Percentiles rank a stretch among this genome's conserved stretches.
Conservation (phyloP, 495 filamentous ascomycete genomes). For the Hypomontagnella monticulosa region DNA sequence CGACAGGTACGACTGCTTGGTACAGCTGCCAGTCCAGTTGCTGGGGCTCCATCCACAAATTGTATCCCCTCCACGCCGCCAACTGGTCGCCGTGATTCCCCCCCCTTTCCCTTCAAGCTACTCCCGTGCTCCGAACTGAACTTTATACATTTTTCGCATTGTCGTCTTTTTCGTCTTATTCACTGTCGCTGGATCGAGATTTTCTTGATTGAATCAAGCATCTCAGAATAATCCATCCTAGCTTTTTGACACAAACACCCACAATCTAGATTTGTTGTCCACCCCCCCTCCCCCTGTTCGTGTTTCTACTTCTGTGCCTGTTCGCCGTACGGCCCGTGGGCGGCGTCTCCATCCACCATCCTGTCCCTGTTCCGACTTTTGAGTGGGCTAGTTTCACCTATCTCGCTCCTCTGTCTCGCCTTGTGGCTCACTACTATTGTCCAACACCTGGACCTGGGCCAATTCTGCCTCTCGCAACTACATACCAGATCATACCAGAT, state of each 20-base stretch:
- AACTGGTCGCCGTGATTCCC: not conserved
- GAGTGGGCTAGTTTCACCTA: conserved; percentile 32
- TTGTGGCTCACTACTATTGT: conserved; percentile 24
- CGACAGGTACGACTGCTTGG: not conserved
- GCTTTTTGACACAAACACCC: not conserved
- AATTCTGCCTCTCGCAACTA: conserved; percentile 9
- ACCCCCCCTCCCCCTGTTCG: conserved; percentile 1
- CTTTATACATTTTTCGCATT: conserved; percentile 6
- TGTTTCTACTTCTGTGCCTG: conserved; percentile 1
- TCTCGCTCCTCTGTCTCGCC: conserved; percentile 25
- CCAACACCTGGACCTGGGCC: conserved; percentile 12
- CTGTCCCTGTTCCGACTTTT: not conserved
- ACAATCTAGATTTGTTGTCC: conserved; percentile 4
- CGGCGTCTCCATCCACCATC: not conserved
- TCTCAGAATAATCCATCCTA: not conserved
- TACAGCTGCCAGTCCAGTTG: not conserved
- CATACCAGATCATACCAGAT: conserved; percentile 2
- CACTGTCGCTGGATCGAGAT: conserved; percentile 2
- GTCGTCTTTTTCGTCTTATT: not conserved
- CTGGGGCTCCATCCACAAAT: conserved; percentile 14
- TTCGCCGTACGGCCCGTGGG: conserved; percentile 15
- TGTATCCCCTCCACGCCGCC: conserved; percentile 15
- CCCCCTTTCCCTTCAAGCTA: conserved; percentile 18
- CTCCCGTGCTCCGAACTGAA: conserved; percentile 5
- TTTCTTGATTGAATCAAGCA: not conserved